A percentile compares a stretch with the other conserved stretches of the same genome.
Evolutionary conservation across 495 filamentous ascomycete genomes (phyloP).

Genomic region (Xylaria telfairii): DNA sequence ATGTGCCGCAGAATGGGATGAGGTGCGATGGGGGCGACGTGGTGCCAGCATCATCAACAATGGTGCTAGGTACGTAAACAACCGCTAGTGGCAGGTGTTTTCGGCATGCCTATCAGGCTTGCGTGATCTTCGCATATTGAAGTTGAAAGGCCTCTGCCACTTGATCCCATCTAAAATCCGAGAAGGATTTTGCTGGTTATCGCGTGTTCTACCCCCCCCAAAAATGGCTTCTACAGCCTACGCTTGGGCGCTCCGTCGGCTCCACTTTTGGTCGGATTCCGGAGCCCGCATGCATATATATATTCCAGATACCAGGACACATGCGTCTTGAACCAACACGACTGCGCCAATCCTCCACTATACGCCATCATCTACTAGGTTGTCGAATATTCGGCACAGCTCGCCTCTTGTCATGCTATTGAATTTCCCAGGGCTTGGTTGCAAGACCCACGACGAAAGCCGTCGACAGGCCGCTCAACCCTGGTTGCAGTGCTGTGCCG

Average conservation of each 20-base stretch:
- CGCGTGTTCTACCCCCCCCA: not conserved
- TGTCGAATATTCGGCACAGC: not conserved
- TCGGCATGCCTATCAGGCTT: not conserved
- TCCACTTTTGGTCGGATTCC: conserved; percentile 13
- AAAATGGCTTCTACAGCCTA: not conserved
- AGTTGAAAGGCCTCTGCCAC: not conserved
- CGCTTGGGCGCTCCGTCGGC: not conserved
- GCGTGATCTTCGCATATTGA: not conserved
- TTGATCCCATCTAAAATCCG: not conserved
- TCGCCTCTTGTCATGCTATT: not conserved
- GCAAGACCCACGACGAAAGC: not conserved
- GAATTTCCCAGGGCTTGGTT: not conserved
- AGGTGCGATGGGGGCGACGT: not conserved
- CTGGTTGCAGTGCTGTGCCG: not conserved
- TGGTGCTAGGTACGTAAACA: not conserved
- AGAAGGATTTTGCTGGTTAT: not conserved
- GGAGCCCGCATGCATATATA: conserved; percentile 8
- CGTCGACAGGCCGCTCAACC: no score
- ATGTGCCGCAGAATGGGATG: not conserved
- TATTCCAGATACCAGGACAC: not conserved
- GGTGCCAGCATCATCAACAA: not conserved
- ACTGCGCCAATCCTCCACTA: not conserved
- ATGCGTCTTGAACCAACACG: not conserved
- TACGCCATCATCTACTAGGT: not conserved
- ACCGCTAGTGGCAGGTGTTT: not conserved